phyloP scores from a whole-genome alignment of 139 green algal genomes.

The Micractinium sp. region DNA sequence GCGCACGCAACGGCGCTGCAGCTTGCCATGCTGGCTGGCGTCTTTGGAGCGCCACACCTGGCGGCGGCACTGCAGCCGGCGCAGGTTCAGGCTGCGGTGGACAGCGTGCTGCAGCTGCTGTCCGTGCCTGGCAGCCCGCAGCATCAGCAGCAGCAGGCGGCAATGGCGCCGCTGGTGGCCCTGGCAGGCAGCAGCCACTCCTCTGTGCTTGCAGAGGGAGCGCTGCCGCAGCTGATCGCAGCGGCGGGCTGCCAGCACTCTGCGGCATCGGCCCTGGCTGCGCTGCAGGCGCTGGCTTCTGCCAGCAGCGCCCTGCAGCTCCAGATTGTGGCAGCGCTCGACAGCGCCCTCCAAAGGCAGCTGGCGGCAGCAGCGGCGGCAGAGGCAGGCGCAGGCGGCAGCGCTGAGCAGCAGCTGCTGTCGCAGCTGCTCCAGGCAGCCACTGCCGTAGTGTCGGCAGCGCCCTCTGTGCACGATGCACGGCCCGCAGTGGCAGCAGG shows the following conservation, averaged over 20 bases:
- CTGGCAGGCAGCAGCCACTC: constrained; percentile 1
- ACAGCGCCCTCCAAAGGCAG: constrained; percentile 9
- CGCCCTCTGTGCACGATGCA: not conserved
- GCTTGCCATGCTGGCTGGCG: not conserved
- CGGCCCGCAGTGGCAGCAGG: not conserved
- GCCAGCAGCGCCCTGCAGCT: not conserved
- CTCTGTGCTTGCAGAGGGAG: not conserved
- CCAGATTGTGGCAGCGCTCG: constrained; percentile 8
- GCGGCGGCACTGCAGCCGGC: not conserved
- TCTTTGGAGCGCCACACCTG: not conserved
- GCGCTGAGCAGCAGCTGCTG: not conserved
- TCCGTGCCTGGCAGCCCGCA: not conserved
- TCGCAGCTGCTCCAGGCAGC: constrained; percentile 22
- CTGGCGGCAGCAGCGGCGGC: not conserved
- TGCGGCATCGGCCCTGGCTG: not conserved
- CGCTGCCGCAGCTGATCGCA: constrained; percentile 3
- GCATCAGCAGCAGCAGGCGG: not conserved
- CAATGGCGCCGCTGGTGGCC: not conserved
- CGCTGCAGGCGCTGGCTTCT: constrained; percentile 12
- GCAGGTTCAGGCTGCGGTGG: not conserved
- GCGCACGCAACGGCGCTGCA: constrained; percentile 4
- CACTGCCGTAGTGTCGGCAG: not conserved
- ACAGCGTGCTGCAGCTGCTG: constrained; percentile 12
- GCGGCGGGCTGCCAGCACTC: not conserved
- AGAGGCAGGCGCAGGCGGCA: not conserved